Base-by-base conservation (phyloP, 2,329 filamentous ascomycete genomes). In the Colletotrichum liriopes region DNA sequence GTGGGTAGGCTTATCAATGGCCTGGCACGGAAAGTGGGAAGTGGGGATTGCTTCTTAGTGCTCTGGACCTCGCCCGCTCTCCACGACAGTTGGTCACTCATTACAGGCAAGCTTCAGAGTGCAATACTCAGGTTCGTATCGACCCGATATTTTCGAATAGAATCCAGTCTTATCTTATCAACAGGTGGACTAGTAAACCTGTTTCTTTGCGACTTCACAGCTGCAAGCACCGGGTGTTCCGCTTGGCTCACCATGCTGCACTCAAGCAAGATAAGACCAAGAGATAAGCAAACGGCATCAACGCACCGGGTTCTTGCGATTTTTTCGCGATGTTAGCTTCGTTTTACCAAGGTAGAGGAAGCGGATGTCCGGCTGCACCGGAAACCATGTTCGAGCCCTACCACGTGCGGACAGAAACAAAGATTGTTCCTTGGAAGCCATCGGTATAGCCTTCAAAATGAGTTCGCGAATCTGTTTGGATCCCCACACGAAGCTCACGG, bases 1-100 rank as follows among this genome's bases (percentile, higher is more conserved):
- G 23, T 18, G 18, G 23, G 64, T 32, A 58, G 51, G 47, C 64
- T 71, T 71, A 71, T 71, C 68, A 67, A 51, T 47, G 55, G 52
- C 20, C 67, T 45, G 14, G 49, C 32, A n/a, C 41, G 32, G 32
- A 16, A 67, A 56, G 56, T 62, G 37, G 62, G 67, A 60, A 66
- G 54, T 55, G 67, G 63, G 49, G 63, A 7, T 18, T 8, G 23
- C 2, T 43, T 23, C 1, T 32, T 12, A n/a, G 32, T 11, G 32
- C 11, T 14, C 14, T 11, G 29, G 16, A 47, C 12, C 11, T 11
- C 60, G 9, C 16, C 62, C 45, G 16, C 41, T 14, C 39, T 54
- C 29, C 4, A 51, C 41, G 41, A 52, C 56, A 67, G 41, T 56
- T 62, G 0, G 26, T 23, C 23, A 2, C 32, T n/a, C 2, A 14